Evolutionary conservation across 768 basidiomycete species (phyloP).

Genomic region (Phlebiopsis flavidoalba): DNA sequence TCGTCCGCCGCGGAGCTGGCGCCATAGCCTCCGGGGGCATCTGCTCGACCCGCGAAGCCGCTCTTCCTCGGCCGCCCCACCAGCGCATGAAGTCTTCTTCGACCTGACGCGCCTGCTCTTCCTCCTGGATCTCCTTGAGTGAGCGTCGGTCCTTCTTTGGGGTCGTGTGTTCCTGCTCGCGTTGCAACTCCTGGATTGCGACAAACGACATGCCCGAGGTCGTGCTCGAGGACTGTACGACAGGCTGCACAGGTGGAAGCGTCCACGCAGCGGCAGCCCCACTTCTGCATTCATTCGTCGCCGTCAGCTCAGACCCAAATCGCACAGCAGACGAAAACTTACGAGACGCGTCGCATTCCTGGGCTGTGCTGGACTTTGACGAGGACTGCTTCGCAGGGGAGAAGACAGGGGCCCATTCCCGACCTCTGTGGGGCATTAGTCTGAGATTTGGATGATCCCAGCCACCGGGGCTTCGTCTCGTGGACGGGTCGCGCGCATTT

Average conservation of each 20-base stretch:
- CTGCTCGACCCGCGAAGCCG: slow-evolving; percentile 53
- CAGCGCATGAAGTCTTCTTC: slow-evolving; percentile 84
- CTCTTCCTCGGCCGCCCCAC: slow-evolving; percentile 80
- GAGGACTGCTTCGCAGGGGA: slow-evolving; percentile 47
- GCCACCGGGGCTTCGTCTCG: slow-evolving; percentile 2
- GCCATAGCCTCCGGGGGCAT: neutral
- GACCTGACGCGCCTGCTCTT: slow-evolving; percentile 60
- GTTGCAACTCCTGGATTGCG: slow-evolving; percentile 81
- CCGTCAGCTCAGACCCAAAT: neutral
- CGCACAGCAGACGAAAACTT: slow-evolving; percentile 23
- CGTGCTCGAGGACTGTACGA: slow-evolving; percentile 23
- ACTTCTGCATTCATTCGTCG: neutral
- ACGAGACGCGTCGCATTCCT: slow-evolving; percentile 44
- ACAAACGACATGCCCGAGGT: slow-evolving; percentile 52
- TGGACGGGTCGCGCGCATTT: slow-evolving; percentile 18
- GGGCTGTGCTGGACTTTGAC: slow-evolving; percentile 20
- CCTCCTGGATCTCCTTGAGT: slow-evolving; percentile 80
- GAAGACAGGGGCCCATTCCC: slow-evolving; percentile 61
- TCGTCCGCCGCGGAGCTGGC: neutral
- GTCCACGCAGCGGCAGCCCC: slow-evolving; percentile 55
- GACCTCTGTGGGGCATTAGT: slow-evolving; percentile 25
- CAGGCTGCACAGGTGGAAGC: slow-evolving; percentile 44
- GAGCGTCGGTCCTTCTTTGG: slow-evolving; percentile 52
- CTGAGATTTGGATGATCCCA: slow-evolving; percentile 7
- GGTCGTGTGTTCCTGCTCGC: slow-evolving; percentile 39